These are phyloP conservation scores for Phytophthora sojae DNA, from an alignment of 352 stramenopile genomes.

Conservation along the genomic window DNA sequence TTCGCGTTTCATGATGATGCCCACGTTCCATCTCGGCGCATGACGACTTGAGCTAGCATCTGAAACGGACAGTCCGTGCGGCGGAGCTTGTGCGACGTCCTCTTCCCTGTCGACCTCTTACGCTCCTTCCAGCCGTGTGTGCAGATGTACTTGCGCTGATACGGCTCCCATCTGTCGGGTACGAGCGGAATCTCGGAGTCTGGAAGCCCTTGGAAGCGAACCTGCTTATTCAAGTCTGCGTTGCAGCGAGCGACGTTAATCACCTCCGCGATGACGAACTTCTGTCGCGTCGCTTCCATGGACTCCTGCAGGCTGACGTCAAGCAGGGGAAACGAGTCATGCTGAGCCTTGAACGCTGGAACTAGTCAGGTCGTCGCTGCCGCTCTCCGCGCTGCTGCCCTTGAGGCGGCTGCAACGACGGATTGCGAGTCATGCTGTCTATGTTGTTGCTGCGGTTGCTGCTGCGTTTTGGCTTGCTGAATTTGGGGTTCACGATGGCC, in stretches of 20 bases:
- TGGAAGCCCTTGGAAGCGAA: not conserved
- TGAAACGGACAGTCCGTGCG: too few species aligned
- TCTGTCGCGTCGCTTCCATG: not conserved
- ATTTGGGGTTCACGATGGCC: too few species aligned
- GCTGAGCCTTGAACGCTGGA: not conserved
- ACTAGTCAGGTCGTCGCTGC: not conserved
- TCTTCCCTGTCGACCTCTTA: constrained; percentile 1
- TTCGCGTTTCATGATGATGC: too few species aligned
- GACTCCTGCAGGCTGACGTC: not conserved
- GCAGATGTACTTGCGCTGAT: constrained; percentile 16
- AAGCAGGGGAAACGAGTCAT: not conserved
- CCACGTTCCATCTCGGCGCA: too few species aligned
- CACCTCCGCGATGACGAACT: constrained; percentile 5
- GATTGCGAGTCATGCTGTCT: too few species aligned
- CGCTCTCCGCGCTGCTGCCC: not conserved
- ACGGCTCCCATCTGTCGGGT: constrained; percentile 2
- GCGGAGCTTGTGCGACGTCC: too few species aligned
- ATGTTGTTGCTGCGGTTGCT: too few species aligned
- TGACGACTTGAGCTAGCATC: too few species aligned
- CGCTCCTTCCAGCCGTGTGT: constrained; percentile 8
- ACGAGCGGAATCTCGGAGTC: constrained; percentile 5
- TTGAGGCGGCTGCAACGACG: not conserved
- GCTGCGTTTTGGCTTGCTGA: too few species aligned
- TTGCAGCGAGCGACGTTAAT: not conserved
- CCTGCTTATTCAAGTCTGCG: not conserved